Percentiles rank a stretch among this genome's conserved stretches.
phyloP scores from a whole-genome alignment of 2,329 filamentous ascomycete genomes.

The Talaromyces sp. region DNA sequence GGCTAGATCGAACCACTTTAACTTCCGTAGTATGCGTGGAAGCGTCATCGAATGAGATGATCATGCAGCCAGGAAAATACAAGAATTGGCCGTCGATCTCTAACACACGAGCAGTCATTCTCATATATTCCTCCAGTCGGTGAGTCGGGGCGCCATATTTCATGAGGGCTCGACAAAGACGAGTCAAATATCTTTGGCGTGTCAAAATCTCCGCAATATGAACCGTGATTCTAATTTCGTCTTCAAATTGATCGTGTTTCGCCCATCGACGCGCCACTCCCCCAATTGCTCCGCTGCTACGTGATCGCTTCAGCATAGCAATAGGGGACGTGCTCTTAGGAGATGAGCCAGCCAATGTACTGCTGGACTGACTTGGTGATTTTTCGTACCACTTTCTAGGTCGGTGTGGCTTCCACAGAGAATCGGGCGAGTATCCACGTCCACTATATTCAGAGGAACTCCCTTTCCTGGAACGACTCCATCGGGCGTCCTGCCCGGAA shows the following conservation, averaged over 20 bases:
- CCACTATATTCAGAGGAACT: conserved; percentile 36
- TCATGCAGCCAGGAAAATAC: conserved; percentile 91
- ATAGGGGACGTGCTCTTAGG: conserved; percentile 32
- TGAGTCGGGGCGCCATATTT: conserved; percentile 88
- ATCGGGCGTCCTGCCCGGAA: conserved; percentile 20
- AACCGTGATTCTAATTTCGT: conserved; percentile 61
- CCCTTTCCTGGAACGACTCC: conserved; percentile 34
- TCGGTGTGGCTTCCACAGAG: conserved; percentile 32
- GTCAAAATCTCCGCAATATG: conserved; percentile 71
- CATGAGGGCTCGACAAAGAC: conserved; percentile 85
- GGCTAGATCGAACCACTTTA: conserved; percentile 46
- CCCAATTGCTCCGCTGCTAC: conserved; percentile 38
- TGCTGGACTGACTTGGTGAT: conserved; percentile 37
- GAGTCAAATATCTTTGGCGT: conserved; percentile 79
- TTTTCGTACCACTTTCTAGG: conserved; percentile 47
- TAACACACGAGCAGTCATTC: conserved; percentile 83
- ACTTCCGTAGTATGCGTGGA: conserved; percentile 51
- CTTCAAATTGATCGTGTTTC: conserved; percentile 30
- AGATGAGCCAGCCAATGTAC: conserved; percentile 32
- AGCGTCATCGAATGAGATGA: conserved; percentile 76
- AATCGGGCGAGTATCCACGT: conserved; percentile 36
- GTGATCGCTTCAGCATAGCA: conserved; percentile 38
- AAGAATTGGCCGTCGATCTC: conserved; percentile 88
- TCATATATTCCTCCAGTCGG: conserved; percentile 86
- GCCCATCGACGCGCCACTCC: conserved; percentile 20